A percentile compares a stretch with the other conserved stretches of the same genome.
Conservation (phyloP, 208 protist genomes). For the Wallacemonas rigidus region DNA sequence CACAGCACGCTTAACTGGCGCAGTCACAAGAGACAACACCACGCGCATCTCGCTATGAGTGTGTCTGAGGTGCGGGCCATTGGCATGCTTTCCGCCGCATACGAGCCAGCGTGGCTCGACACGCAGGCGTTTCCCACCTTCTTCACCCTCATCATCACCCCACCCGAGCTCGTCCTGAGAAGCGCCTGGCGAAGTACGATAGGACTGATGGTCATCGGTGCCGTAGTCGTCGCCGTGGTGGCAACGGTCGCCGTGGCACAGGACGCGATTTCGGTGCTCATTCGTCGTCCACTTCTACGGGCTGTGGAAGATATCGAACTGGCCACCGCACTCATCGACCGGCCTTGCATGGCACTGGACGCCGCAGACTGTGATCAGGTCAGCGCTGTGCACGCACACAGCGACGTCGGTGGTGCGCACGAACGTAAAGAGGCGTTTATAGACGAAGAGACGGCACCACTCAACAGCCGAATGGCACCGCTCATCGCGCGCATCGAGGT, state of each 20-base stretch:
- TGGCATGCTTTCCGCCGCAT: neutral
- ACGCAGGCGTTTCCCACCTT: neutral
- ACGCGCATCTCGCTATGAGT: neutral
- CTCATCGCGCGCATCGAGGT: slow-evolving; percentile 1
- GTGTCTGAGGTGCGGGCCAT: neutral
- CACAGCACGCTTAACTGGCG: neutral
- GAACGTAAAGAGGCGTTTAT: too few relatives aligned
- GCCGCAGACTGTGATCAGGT: too few relatives aligned
- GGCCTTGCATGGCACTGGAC: neutral
- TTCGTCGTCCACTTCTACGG: slow-evolving; percentile 18
- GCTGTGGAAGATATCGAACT: slow-evolving; percentile 23
- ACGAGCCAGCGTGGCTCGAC: neutral
- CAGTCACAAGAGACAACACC: neutral
- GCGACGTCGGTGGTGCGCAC: too few relatives aligned
- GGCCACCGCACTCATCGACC: slow-evolving; percentile 7
- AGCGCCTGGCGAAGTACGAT: neutral
- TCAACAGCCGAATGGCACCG: neutral
- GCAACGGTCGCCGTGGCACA: neutral
- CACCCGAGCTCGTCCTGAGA: neutral
- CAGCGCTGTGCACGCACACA: too few relatives aligned
- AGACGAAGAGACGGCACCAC: too few relatives aligned
- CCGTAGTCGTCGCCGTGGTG: neutral
- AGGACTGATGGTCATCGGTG: neutral
- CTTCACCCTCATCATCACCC: neutral
- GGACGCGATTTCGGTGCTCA: slow-evolving; percentile 10